A percentile compares a stretch with the other conserved stretches of the same genome.
Conservation (phyloP, 2,329 filamentous ascomycete genomes). For the Curvularia spicifera region DNA sequence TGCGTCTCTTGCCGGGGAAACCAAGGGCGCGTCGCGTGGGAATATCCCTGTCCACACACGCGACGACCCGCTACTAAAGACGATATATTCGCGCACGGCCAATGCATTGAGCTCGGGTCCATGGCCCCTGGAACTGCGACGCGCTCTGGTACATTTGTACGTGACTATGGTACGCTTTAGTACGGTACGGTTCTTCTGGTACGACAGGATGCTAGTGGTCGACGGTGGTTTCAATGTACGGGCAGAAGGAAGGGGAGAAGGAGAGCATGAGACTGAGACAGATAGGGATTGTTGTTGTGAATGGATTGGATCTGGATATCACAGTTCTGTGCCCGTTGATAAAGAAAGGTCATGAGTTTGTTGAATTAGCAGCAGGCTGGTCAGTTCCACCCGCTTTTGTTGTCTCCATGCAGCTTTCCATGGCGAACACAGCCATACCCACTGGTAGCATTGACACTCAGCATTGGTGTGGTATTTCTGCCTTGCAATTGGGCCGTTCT, state of each 20-base stretch:
- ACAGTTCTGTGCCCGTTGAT: background rate
- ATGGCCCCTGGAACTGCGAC: constrained; percentile 7
- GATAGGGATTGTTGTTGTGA: background rate
- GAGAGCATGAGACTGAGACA: background rate
- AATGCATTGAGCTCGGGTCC: constrained; percentile 26
- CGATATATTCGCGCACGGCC: constrained; percentile 12
- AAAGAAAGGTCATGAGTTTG: background rate
- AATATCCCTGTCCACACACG: constrained; percentile 18
- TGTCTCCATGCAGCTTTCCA: background rate
- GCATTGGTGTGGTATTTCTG: background rate
- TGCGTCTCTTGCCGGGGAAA: constrained; percentile 30
- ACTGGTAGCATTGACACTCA: no score
- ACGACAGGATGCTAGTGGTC: background rate
- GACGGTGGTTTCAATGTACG: background rate
- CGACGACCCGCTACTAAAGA: constrained; percentile 7
- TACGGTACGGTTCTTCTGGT: background rate
- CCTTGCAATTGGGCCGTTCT: background rate
- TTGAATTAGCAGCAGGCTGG: background rate
- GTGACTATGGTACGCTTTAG: background rate
- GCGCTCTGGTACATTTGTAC: background rate
- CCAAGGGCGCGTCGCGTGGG: constrained; percentile 13
- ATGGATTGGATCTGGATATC: background rate
- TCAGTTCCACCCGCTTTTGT: background rate
- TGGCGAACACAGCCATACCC: background rate
- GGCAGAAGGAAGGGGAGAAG: background rate